phyloP scores from a whole-genome alignment of 208 protist genomes.

The Porcisia deanei region DNA sequence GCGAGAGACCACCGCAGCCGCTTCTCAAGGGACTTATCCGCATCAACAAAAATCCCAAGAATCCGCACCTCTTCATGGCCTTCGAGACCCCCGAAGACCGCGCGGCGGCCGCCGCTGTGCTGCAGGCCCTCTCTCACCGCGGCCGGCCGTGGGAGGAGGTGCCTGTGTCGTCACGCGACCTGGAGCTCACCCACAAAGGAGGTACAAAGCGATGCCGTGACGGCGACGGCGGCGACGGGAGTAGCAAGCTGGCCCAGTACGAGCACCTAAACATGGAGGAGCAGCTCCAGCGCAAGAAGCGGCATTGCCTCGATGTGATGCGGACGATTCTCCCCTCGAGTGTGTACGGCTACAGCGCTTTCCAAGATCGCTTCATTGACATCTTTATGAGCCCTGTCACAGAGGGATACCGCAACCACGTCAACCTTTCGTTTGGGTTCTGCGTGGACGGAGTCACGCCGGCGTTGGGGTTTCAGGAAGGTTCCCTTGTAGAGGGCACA shows the following conservation, averaged over 20 bases:
- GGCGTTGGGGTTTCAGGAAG: slow-evolving; percentile 69
- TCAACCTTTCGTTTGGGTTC: slow-evolving; percentile 87
- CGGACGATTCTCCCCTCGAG: slow-evolving; percentile 34
- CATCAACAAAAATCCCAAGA: slow-evolving; percentile 90
- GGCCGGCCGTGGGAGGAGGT: slow-evolving; percentile 62
- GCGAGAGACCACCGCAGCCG: slow-evolving; percentile 32
- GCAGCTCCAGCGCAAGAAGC: slow-evolving; percentile 76
- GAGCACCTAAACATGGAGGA: slow-evolving; percentile 67
- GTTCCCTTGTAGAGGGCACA: slow-evolving; percentile 74
- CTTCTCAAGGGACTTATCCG: slow-evolving; percentile 76
- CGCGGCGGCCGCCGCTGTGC: slow-evolving; percentile 37
- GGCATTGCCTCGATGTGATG: slow-evolving; percentile 73
- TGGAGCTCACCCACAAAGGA: slow-evolving; percentile 82
- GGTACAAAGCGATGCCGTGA: slow-evolving; percentile 54
- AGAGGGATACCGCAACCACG: slow-evolving; percentile 93
- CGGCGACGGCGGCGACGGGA: slow-evolving; percentile 13
- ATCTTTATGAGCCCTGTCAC: slow-evolving; percentile 71
- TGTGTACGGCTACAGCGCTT: slow-evolving; percentile 38
- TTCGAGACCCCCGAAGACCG: slow-evolving; percentile 71
- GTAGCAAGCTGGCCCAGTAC: slow-evolving; percentile 75
- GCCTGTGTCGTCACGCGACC: slow-evolving; percentile 54
- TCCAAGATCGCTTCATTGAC: slow-evolving; percentile 48
- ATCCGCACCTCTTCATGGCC: slow-evolving; percentile 70
- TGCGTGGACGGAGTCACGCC: slow-evolving; percentile 41
- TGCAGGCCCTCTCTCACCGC: slow-evolving; percentile 53